A percentile compares a stretch with the other conserved stretches of the same genome.
Conservation (phyloP, 495 filamentous ascomycete genomes). For the Xylaria flabelliformis region DNA sequence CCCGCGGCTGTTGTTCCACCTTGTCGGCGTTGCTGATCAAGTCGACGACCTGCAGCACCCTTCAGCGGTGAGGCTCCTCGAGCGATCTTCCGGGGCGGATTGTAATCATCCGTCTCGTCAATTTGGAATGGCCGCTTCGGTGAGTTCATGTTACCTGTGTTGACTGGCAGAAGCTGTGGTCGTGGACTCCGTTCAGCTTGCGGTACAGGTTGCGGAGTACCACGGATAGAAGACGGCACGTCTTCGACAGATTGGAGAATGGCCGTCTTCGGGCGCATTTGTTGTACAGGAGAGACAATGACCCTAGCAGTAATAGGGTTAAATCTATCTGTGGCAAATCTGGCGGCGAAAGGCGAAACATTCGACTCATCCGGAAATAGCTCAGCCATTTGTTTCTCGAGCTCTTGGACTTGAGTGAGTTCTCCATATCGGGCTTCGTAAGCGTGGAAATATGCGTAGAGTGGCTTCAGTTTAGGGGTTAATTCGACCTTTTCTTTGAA, state of each 20-base stretch:
- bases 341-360: conserved; percentile 73
- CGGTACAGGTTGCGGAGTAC: conserved; percentile 54
- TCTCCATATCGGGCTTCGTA: conserved; percentile 96
- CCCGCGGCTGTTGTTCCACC: conserved; percentile 44
- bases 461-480: conserved; percentile 75
- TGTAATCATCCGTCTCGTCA: conserved; percentile 75
- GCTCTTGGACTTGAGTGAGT: conserved; percentile 81
- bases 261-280: conserved; percentile 68
- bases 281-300: conserved; percentile 79
- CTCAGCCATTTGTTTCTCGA: conserved; percentile 91
- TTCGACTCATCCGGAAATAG: conserved; percentile 87
- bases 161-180: conserved; percentile 56
- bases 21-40: conserved; percentile 76
- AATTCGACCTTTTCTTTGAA: conserved; percentile 75
- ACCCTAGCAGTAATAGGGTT: conserved; percentile 75
- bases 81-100: conserved; percentile 78
- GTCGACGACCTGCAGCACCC: conserved; percentile 77
- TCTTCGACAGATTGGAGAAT: conserved; percentile 60
- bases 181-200: conserved; percentile 51
- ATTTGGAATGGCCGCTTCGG: conserved; percentile 74
- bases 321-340: conserved; percentile 66
- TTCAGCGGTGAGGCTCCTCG: conserved; percentile 86
- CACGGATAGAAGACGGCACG: conserved; percentile 52
- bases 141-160: conserved; percentile 57
- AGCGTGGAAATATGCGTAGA: conserved; percentile 89